These are phyloP conservation scores for Sphaerulina vaccinii DNA, from an alignment of 2,329 filamentous ascomycete genomes.

Conservation along the genomic window DNA sequence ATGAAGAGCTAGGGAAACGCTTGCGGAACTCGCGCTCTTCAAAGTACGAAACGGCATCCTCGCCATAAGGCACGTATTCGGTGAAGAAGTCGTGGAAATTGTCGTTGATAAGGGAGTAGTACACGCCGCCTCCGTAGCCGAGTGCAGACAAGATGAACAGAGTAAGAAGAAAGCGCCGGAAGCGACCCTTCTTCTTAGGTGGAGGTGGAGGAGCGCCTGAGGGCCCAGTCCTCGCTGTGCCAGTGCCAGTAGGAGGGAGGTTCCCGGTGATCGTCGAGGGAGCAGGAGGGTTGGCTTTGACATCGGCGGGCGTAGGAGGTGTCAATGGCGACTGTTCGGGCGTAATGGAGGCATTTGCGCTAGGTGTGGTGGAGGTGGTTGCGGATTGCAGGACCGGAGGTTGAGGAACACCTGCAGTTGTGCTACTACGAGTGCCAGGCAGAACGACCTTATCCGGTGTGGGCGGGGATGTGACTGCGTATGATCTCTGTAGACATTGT, in stretches of 20 bases:
- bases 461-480: slow-evolving; percentile 30
- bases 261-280: slow-evolving; percentile 30
- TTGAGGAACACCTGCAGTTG: slow-evolving; percentile 34
- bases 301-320: slow-evolving; percentile 29
- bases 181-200: slow-evolving; percentile 64
- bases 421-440: slow-evolving; percentile 34
- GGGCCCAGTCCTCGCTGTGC: slow-evolving; percentile 44
- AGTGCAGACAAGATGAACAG: slow-evolving; percentile 73
- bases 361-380: slow-evolving; percentile 17
- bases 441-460: slow-evolving; percentile 36
- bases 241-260: slow-evolving; percentile 31
- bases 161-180: slow-evolving; percentile 75
- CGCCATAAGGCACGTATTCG: slow-evolving; percentile 90
- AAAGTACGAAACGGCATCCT: slow-evolving; percentile 90
- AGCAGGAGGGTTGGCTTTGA: slow-evolving; percentile 22
- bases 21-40: slow-evolving; percentile 92
- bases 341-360: slow-evolving; percentile 13
- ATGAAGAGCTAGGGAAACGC: slow-evolving; percentile 64
- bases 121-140: slow-evolving; percentile 83
- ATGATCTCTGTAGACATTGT: slow-evolving; percentile 27
- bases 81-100: slow-evolving; percentile 99
- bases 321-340: slow-evolving; percentile 20
- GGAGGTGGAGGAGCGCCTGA: slow-evolving; percentile 45
- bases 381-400: slow-evolving; percentile 30
- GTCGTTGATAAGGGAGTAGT: slow-evolving; percentile 89